Evolutionary conservation across 2,329 filamentous ascomycete genomes (phyloP), one percentile per base, ranked within the genome.

Genomic region (Alternaria conjuncta): DNA sequence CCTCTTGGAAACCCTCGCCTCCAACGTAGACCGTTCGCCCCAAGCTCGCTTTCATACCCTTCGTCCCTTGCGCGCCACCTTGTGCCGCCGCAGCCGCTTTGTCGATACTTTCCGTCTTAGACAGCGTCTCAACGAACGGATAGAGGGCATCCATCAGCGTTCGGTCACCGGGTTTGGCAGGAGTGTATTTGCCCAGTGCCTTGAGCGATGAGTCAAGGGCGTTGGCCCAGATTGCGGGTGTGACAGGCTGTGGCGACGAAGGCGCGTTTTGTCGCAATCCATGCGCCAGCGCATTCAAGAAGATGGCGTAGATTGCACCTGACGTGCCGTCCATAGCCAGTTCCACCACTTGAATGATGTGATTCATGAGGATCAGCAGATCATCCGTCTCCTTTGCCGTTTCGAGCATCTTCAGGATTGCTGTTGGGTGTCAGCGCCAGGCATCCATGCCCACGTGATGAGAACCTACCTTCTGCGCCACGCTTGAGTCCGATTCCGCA

Each of bases 121-220:
- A 84, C 3, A 98, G 85, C 4, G 86, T 87, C 46, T 93, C 87
- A 55, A 96, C 90, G 77, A 98, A 99, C 2, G 96, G 96, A 66
- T 92, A 88, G 54, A 99, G 84, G 2, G 95, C 94, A 80, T 99
- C 96, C 32, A 98, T 87, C 36, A 98, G 83, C 0, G 96, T 99
- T 55, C 96, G 87, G 78, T 99, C 96, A 26, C 96, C 96, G 0
- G 91, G 91, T 57, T 90, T 89, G 1, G 96, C 96, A 1, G 95
- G 94, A 2, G 96, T 99, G 80, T 98, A 98, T 75, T 86, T 91
- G 36, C 86, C 87, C 61, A 99, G 83, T 28, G 77, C 64, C 46
- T 78, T 66, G 47, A 91, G 88, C 57, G 93, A 92, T 70, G 89
- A 86, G 66, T 89, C 84, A 13, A 97, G 84, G 1, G 94, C 94